A percentile compares a stretch with the other conserved stretches of the same genome.
Conservation (phyloP, 371 early-diverging fungal species). For the Chytridium lagenaria region DNA sequence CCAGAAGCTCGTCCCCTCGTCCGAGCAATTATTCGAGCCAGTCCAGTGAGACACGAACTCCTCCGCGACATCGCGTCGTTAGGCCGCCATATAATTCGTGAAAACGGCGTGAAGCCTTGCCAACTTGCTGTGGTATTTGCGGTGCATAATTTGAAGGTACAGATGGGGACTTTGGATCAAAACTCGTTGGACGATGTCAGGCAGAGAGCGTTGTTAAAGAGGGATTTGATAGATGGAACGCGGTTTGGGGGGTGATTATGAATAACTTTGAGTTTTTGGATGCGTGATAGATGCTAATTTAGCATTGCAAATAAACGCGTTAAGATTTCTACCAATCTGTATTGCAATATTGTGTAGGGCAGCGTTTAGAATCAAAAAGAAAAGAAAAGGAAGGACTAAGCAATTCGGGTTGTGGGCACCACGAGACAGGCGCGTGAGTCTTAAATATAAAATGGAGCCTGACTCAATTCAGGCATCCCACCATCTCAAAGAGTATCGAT, state of each 20-base stretch:
- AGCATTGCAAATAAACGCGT: no score
- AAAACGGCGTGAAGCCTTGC: not conserved
- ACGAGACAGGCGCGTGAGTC: no score
- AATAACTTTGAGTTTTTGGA: slow-evolving; percentile 16
- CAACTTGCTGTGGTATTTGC: slow-evolving; percentile 11
- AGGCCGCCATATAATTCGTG: not conserved
- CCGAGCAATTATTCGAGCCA: not conserved
- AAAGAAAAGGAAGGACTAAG: no score
- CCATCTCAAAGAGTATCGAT: no score
- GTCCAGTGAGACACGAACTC: not conserved
- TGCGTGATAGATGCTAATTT: not conserved
- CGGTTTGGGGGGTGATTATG: slow-evolving; percentile 8
- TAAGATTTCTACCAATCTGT: no score
- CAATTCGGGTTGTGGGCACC: no score
- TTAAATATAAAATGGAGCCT: no score
- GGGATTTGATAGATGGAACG: slow-evolving; percentile 12
- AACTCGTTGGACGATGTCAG: not conserved
- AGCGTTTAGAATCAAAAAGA: no score
- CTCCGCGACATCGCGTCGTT: not conserved
- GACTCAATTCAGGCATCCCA: no score
- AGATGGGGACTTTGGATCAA: not conserved
- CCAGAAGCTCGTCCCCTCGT: not conserved
- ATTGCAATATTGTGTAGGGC: no score
- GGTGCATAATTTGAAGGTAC: not conserved
- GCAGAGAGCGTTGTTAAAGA: not conserved